Evolutionary conservation across 306 rosid genomes (phyloP).

Genomic region (Cajanus cajan): DNA sequence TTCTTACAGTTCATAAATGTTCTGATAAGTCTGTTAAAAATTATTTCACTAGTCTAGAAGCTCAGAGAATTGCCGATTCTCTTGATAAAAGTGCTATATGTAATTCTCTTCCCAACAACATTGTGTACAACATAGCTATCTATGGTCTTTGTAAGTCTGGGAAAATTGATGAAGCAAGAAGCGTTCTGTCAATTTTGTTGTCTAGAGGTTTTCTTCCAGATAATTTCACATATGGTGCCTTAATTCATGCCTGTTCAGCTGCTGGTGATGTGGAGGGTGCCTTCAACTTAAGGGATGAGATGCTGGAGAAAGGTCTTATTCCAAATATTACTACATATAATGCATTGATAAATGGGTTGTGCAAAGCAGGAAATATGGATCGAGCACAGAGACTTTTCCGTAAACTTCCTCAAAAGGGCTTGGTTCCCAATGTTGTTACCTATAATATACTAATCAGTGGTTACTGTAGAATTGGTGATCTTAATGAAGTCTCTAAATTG

Average conservation of each 20-base stretch:
- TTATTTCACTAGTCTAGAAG: slow-evolving; percentile 30
- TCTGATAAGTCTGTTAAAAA: slow-evolving; percentile 32
- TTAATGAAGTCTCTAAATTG: slow-evolving; percentile 58
- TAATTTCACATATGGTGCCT: slow-evolving; percentile 70
- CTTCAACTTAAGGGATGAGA: slow-evolving; percentile 72
- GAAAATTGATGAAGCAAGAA: slow-evolving; percentile 62
- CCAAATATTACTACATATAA: slow-evolving; percentile 74
- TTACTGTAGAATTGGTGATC: slow-evolving; percentile 57
- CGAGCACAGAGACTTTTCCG: slow-evolving; percentile 68
- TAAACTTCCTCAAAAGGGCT: slow-evolving; percentile 69
- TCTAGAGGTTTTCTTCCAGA: slow-evolving; percentile 70
- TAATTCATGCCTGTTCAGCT: slow-evolving; percentile 67
- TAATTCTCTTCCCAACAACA: slow-evolving; percentile 48
- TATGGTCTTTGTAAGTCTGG: slow-evolving; percentile 76
- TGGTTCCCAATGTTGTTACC: slow-evolving; percentile 68
- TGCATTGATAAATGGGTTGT: slow-evolving; percentile 73
- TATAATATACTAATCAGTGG: slow-evolving; percentile 69
- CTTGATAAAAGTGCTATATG: slow-evolving; percentile 43
- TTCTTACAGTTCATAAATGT: slow-evolving; percentile 35
- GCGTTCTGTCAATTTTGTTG: slow-evolving; percentile 53
- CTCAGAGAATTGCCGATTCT: slow-evolving; percentile 59
- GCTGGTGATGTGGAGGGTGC: slow-evolving; percentile 73
- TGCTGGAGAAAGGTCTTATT: slow-evolving; percentile 58
- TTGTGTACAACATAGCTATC: slow-evolving; percentile 68
- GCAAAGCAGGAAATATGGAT: slow-evolving; percentile 71